These are phyloP conservation scores for Elsinoe batatas DNA, from an alignment of 2,329 filamentous ascomycete genomes.

Conservation along the genomic window DNA sequence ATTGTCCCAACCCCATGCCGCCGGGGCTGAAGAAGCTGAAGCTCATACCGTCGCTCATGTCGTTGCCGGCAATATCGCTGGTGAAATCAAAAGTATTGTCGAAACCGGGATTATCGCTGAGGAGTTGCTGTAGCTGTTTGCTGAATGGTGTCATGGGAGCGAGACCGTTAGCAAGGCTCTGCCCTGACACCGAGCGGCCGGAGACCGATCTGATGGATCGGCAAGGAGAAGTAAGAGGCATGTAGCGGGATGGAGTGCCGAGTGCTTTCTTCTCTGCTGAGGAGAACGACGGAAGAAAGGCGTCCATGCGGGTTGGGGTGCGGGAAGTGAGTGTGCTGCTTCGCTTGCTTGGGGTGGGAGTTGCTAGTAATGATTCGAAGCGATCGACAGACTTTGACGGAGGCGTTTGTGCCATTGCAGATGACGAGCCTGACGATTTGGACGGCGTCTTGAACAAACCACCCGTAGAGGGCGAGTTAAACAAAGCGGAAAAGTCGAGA, in stretches of 20 bases:
- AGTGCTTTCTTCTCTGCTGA: conserved; percentile 20
- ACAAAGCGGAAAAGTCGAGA: conserved; percentile 49
- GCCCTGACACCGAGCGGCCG: conserved; percentile 23
- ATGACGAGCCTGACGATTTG: conserved; percentile 40
- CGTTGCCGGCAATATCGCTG: not conserved
- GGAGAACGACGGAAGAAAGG: conserved; percentile 27
- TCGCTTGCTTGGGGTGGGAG: conserved; percentile 34
- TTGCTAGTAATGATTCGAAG: conserved; percentile 36
- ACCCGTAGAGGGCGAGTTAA: conserved; percentile 46
- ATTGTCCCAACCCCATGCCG: not conserved
- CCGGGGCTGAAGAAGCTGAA: conserved; percentile 10
- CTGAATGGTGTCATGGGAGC: conserved; percentile 48
- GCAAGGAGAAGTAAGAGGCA: conserved; percentile 17
- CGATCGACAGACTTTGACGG: conserved; percentile 43
- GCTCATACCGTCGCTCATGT: not conserved
- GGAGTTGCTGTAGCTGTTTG: conserved; percentile 52
- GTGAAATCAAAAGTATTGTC: conserved; percentile 1
- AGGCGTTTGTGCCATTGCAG: conserved; percentile 51
- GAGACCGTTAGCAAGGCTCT: conserved; percentile 14
- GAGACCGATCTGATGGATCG: conserved; percentile 31
- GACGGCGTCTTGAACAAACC: conserved; percentile 41
- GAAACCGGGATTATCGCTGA: conserved; percentile 39
- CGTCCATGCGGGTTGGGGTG: conserved; percentile 24
- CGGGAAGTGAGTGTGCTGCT: conserved; percentile 22
- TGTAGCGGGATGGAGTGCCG: conserved; percentile 9